Base-by-base conservation (phyloP, 139 green algal species). In the Pleodorina starrii region DNA sequence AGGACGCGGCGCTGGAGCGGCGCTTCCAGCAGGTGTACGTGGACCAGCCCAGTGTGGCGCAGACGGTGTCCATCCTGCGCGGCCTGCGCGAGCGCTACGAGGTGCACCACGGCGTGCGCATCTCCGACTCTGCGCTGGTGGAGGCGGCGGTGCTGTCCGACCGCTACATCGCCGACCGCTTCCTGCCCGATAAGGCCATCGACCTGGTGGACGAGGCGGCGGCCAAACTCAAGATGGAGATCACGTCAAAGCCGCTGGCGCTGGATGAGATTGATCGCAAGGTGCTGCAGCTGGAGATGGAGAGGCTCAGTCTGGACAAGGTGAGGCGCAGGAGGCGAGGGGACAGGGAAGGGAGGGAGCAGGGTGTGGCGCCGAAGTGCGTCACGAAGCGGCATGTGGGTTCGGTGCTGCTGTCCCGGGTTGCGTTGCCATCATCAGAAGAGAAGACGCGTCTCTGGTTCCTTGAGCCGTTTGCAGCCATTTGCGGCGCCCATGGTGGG, bases 161-260 rank as follows among this genome's bases (percentile, higher is more conserved):
- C 92, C 91, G 98, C n/a, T 99, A 99, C 95, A 90, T 95, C 44
- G 91, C 93, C 0, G 90, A 94, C 85, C 87, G 92, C 72, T 99
- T 99, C 93, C 91, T 92, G 77, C 85, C 90, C 50, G 90, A 92
- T 54, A 92, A 92, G 90, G 96, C 97, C 6, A 99, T 99, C 86
- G 97, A 99, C 92, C 94, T 99, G 88, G 93, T 99, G 46, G 98
- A 99, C 90, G 98, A 99, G 93, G 94, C 97, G 1, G 98, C 97
- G 0, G 98, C 98, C 76, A 99, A 99, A 92, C 95, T 99, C 11
- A 99, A 93, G 88, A 99, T 99, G 98, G 98, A 99, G 95, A 99
- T 99, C 94, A 99, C 98, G 71, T 95, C 81, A 89, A 99, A 99
- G 95, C 98, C 98, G 1, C 91, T 96, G 88, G 94, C 94, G 27